Evolutionary conservation across 2,329 filamentous ascomycete species (phyloP), one percentile per base, ranked within the genome.

Genomic region (Zelopaecilomyces penicillatus): DNA sequence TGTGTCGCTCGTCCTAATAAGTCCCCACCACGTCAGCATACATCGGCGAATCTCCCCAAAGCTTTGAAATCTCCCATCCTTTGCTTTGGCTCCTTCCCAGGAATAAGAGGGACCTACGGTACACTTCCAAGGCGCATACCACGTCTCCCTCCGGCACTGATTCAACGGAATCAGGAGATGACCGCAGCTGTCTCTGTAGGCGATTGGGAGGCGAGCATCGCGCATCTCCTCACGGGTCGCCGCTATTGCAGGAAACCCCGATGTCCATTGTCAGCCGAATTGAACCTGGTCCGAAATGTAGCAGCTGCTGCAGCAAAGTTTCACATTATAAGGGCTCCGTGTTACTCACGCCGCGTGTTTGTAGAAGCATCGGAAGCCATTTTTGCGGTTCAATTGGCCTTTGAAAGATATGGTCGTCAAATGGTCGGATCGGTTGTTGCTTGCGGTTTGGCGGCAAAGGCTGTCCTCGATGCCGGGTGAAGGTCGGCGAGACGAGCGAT

Each of bases 71-170:
- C 41, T 34, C 36, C 30, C 9, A 7, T 7, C 27, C 12, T 1
- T 27, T 30, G 5, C n/a, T 3, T 32, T 30, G 8, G 11, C 12
- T 31, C 19, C 33, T 31, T 29, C n/a, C 30, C 9, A 42, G 3
- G 4, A 12, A 9, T 6, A 30, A 11, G 28, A 4, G 19, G 29
- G 32, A 68, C 84, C 57, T 78, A 97, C 93, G 78, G 87, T 81
- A 68, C 93, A 98, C 77, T 95, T 96, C 93, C 93, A 98, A 12
- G 90, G 90, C 59, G 96, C 71, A 68, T 95, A 98, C 74, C 85
- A 97, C 52, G 88, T 85, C 57, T 94, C 84, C 69, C 80, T 78
- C 51, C 93, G 89, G 77, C 93, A 98, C 62, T 85, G 85, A 74
- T 98, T 98, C 57, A 98, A 77, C 11, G 93, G 93, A 52, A 97